A percentile compares a stretch with the other conserved stretches of the same genome.
Evolutionary conservation across 768 basidiomycete genomes (phyloP).

Genomic region (Lentinula boryana): DNA sequence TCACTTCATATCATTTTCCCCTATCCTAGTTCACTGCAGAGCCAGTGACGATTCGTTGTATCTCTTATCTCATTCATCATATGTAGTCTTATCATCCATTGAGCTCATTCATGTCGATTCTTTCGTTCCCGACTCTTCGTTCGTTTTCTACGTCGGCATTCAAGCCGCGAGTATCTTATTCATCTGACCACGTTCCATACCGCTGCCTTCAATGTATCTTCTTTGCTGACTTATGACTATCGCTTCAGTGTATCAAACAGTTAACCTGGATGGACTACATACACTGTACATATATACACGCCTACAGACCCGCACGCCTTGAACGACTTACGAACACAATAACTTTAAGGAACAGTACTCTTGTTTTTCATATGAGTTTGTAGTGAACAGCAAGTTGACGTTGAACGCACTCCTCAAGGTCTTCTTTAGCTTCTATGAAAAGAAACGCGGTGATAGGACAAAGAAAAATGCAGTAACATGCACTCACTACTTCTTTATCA

Average conservation of each 20-base stretch:
- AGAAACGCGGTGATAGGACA: neutral
- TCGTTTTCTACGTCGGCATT: neutral
- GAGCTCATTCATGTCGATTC: neutral
- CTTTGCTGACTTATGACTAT: neutral
- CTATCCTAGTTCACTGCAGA: neutral
- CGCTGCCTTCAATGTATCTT: neutral
- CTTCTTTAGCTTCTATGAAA: neutral
- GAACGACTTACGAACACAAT: neutral
- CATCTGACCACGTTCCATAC: neutral
- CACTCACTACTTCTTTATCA: neutral
- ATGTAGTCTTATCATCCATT: neutral
- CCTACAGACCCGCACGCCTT: neutral
- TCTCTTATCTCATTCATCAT: neutral
- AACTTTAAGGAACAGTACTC: no score
- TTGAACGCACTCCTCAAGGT: no score
- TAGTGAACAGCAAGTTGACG: neutral
- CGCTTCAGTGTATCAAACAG: neutral
- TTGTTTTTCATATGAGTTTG: neutral
- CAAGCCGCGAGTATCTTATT: neutral
- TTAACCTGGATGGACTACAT: neutral
- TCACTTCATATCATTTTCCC: neutral
- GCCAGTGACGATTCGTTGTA: neutral
- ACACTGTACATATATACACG: neutral
- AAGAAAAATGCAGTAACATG: neutral
- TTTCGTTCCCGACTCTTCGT: neutral